Evolutionary conservation across 805 yeast genomes (phyloP), one percentile per base, ranked within the genome.

Genomic region (Myxozyma udenii): DNA sequence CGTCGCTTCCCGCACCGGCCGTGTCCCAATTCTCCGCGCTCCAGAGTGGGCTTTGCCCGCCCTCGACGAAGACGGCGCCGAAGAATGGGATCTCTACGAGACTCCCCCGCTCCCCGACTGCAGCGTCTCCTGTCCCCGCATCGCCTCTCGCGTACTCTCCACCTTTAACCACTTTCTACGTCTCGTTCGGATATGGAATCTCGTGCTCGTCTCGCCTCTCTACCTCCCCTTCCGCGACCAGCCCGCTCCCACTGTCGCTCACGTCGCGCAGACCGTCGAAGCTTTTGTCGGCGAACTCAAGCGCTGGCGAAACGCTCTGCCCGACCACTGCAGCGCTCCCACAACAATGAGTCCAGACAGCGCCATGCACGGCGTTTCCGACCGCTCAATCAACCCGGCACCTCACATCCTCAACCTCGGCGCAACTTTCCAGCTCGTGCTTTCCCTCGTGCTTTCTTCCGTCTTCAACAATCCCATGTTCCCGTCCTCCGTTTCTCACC

Each of bases 11-110:
- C 18, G 46, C 26, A 21, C 30, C 12, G 52, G 52, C 12, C 23
- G 28, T 28, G 36, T 48, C 2, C 52, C 52, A 1, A 44, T 28
- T 23, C 11, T 48, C 4, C 43, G 48, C 14, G 40, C 48, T 21
- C 25, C 32, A n/a, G 52, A 48, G 9, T 49, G 53, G 53, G 33
- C 11, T 14, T 14, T 37, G 33, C 53, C 53, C 6, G 9, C 3
- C 2, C 35, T 39, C 11, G 48, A 42, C 11, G 44, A 42, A 22
- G 19, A 14, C 22, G 50, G 46, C 9, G 44, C 44, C 2, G 54
- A 50, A 22, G 54, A 45, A 32, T 50, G 54, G 54, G 54, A 46
- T n/a, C 32, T 23, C 4, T 50, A 28, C 18, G 41, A 45, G 12
- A 30, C 35, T 35, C 50, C 47, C 9, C 38, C 14, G 12, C 18